Evolutionary conservation across 192 early-diverging fungal species (phyloP), one percentile per base, ranked within the genome.

Genomic region (Coemansia sp.): DNA sequence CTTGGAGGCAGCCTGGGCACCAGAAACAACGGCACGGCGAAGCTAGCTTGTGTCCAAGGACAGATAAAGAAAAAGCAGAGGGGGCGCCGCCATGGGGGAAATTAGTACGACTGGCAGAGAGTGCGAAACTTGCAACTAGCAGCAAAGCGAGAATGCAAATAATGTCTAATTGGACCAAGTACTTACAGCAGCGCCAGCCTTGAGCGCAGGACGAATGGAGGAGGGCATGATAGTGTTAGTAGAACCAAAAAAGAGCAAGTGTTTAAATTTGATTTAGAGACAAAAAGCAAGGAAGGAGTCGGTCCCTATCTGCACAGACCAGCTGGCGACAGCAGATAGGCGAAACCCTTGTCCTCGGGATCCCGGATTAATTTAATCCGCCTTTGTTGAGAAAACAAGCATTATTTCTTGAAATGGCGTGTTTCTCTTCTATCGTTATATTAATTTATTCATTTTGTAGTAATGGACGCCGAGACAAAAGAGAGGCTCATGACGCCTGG

Each of bases 111-210:
- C 31, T 58, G 9, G 50, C 26, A 0, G 34, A 21, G 20, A 37
- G n/a, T 3, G 28, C 26, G 10, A 26, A 8, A 28, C 50, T 51
- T 11, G 1, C 50, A 26, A 14, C n/a, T 28, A 51, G 11, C 13
- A 55, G 3, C 13, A n/a, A 13, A 14, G 18, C 18, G 5, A n/a
- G 43, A 45, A 45, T 45, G 43, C n/a, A 45, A 45, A 45, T 20
- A 4, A 9, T 21, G 43, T 45, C 43, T 18, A 42, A 42, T 42
- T 42, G 16, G n/a, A 26, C 1, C 55, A 1, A 20, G 23, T 71
- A 81, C 78, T 81, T 81, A 81, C 78, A 42, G 78, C 73, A 24
- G 79, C 73, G 50, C 73, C 70, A 61, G 65, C 68, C 70, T 72
- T 76, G 51, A 82, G 79, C 38, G 65, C 60, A n/a, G 79, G 73